A percentile compares a stretch with the other conserved stretches of the same genome.
phyloP scores from a whole-genome alignment of 176 grass and related monocot species.

The Rhipidocladum racemiflorum region DNA sequence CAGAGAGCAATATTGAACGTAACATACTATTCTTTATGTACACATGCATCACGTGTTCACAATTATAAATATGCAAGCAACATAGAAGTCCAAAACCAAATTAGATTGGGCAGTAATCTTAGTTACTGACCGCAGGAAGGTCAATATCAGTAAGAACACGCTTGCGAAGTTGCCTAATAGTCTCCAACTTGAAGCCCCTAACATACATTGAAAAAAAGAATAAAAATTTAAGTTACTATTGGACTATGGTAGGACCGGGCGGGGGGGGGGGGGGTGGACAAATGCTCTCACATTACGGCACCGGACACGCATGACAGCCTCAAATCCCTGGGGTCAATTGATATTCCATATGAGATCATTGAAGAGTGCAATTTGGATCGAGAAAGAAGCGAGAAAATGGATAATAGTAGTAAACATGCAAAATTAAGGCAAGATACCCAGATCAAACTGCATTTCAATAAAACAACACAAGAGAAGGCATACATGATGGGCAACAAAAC shows the following conservation, averaged over 20 bases:
- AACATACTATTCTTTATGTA: neutral
- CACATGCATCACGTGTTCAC: neutral
- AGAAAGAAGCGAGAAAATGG: constrained; percentile 87
- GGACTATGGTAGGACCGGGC: neutral
- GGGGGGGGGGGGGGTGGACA: neutral
- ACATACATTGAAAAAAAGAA: neutral
- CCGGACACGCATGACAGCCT: constrained; percentile 96
- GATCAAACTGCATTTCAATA: too few relatives aligned
- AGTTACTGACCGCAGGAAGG: constrained; percentile 68
- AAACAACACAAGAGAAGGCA: too few relatives aligned
- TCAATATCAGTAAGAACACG: constrained; percentile 93
- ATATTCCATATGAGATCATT: constrained; percentile 97
- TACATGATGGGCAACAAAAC: too few relatives aligned
- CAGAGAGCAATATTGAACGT: neutral
- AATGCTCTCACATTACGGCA: constrained; percentile 62
- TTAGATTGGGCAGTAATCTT: neutral
- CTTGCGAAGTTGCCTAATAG: constrained; percentile 82
- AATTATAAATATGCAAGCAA: neutral
- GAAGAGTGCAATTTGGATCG: constrained; percentile 87
- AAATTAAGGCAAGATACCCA: constrained; percentile 20
- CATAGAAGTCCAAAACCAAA: neutral
- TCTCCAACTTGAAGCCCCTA: constrained; percentile 88
- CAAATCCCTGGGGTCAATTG: constrained; percentile 89
- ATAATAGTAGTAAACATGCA: constrained; percentile 88
- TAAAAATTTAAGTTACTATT: constrained; percentile 21